phyloP scores from a whole-genome alignment of 2,329 filamentous ascomycete species.

The Fusarium sp. region DNA sequence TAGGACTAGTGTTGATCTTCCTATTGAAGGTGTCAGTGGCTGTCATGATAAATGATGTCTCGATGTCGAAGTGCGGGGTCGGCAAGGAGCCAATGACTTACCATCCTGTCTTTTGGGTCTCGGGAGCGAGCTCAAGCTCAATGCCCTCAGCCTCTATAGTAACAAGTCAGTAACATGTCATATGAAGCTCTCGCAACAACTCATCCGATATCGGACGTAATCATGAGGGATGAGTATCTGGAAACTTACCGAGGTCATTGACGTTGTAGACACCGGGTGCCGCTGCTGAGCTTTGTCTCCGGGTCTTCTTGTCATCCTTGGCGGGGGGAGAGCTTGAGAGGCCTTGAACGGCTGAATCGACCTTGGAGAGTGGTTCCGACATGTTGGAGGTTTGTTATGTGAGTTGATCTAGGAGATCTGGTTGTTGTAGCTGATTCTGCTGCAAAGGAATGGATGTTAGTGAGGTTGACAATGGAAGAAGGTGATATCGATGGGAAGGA shows the following conservation, averaged over 20 bases:
- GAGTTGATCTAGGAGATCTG: constrained; percentile 43
- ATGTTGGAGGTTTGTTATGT: constrained; percentile 45
- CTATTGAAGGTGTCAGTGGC: constrained; percentile 59
- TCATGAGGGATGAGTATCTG: constrained; percentile 2
- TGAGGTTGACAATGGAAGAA: constrained; percentile 6
- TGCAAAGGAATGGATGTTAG: constrained; percentile 24
- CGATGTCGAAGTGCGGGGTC: constrained; percentile 11
- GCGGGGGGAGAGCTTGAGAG: constrained; percentile 75
- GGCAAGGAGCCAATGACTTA: constrained; percentile 60
- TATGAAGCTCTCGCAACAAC: background rate
- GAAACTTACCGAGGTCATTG: constrained; percentile 80
- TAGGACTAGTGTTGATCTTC: constrained; percentile 92
- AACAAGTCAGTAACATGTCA: constrained; percentile 31
- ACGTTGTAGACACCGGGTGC: constrained; percentile 78
- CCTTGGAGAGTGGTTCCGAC: constrained; percentile 77
- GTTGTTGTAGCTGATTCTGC: constrained; percentile 34
- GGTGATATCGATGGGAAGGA: constrained; percentile 8
- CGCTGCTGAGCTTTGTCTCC: constrained; percentile 78
- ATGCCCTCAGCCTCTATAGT: constrained; percentile 77
- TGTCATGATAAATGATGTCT: background rate
- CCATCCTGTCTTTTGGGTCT: constrained; percentile 92
- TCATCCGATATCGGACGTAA: constrained; percentile 27
- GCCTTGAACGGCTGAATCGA: constrained; percentile 92
- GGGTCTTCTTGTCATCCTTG: constrained; percentile 69
- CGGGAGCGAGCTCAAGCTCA: constrained; percentile 78